Base-by-base conservation (phyloP, 345 rosid genomes). In the Camelina sativa region DNA sequence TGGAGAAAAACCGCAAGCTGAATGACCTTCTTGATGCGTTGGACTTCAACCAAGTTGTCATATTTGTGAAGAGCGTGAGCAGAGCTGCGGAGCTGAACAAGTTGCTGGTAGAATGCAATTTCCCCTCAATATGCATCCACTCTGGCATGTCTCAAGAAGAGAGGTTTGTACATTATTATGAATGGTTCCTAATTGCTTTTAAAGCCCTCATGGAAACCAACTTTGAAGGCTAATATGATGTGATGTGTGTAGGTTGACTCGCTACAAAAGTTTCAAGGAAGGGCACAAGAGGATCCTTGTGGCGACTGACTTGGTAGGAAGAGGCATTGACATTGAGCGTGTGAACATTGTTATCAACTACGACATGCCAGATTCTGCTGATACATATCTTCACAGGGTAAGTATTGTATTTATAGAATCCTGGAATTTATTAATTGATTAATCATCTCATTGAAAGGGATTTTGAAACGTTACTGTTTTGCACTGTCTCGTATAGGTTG, bases 131-230 rank as follows among this genome's bases (percentile, higher is more conserved):
- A 63, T 96, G 98, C 81, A 96, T 96, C 17, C 99, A 96, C 75
- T 96, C 99, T 72, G 98, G 98, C 80, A 96, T 92, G 98, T 89
- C 98, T 20, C 98, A 96, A 76, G 99, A 96, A 78, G 99, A 96
- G 76, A 92, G 98, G 99, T 96, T 47, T 62, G 74, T 46, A 34
- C 22, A 20, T 52, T 44, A 8, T 60, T 12, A 7, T 8, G n/a
- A 50, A 30, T 5, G 2, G 13, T 16, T 6, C 8, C 5, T 10
- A 12, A 8, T 32, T 64, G 32, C 12, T 48, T 15, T 8, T 12
- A 23, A 60, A 28, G 11, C 52, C 17, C 43, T 28, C 37, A 4
- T 52, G 37, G 10, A 47, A 5, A 56, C 16, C 7, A 50, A 48
- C 46, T 40, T 3, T 28, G 4, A 4, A 28, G 30, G 5, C 2